phyloP scores from a whole-genome alignment of 345 rosid genomes.

The Boechera stricta region DNA sequence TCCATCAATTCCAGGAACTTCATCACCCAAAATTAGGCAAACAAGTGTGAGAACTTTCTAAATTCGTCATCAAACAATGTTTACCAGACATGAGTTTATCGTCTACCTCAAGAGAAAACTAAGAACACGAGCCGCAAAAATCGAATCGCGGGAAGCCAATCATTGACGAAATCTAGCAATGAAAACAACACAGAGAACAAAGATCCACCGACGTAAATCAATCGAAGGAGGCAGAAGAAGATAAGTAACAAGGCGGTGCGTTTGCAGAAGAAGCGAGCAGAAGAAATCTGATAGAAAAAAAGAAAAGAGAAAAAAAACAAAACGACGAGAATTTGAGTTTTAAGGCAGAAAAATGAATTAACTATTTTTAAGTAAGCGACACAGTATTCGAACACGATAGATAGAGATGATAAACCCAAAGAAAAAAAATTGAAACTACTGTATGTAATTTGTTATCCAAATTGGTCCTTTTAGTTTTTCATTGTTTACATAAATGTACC shows the following conservation, averaged over 20 bases:
- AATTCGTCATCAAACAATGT: neutral
- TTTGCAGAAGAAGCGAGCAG: slow-evolving; percentile 7
- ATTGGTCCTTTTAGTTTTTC: neutral
- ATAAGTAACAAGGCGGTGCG: slow-evolving; percentile 37
- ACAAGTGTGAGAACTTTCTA: neutral
- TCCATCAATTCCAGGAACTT: neutral
- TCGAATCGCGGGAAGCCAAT: slow-evolving; percentile 14
- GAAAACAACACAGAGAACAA: neutral
- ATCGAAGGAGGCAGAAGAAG: slow-evolving; percentile 30
- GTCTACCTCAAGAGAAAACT: slow-evolving; percentile 33
- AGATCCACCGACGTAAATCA: slow-evolving; percentile 33
- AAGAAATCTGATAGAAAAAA: slow-evolving; percentile 19
- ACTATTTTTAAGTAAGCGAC: slow-evolving; percentile 41
- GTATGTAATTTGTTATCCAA: neutral
- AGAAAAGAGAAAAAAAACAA: neutral
- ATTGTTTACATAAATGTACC: neutral
- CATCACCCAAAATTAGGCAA: neutral
- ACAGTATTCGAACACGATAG: slow-evolving; percentile 29
- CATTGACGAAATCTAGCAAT: slow-evolving; percentile 26
- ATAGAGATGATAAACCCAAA: neutral
- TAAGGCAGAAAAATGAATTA: slow-evolving; percentile 35
- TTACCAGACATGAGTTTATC: neutral
- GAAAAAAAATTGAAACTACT: too few relatives aligned
- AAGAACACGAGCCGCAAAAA: slow-evolving; percentile 1
- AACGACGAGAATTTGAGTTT: slow-evolving; percentile 18